These are phyloP conservation scores for Mrakia blollopis DNA, from an alignment of 768 basidiomycete species.

Conservation along the genomic window DNA sequence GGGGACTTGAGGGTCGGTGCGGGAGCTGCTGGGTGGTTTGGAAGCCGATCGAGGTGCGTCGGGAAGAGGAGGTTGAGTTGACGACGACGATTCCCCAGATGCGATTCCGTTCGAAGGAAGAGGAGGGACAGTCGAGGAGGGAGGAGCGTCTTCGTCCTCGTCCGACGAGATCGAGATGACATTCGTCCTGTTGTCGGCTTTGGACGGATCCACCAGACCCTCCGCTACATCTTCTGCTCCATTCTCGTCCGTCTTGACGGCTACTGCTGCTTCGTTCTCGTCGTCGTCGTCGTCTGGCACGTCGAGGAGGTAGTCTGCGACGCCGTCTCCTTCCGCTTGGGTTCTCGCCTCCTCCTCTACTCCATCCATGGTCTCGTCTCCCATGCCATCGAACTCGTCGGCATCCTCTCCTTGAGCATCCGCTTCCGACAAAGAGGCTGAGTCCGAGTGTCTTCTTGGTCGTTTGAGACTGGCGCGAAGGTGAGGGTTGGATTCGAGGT, in stretches of 20 bases:
- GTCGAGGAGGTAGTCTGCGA: constrained; percentile 18
- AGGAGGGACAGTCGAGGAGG: background rate
- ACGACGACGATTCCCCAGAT: background rate
- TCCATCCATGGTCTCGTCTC: constrained; percentile 9
- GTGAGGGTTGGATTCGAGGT: constrained; percentile 10
- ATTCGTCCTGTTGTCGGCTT: background rate
- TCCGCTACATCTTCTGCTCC: no score
- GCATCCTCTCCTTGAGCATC: constrained; percentile 8
- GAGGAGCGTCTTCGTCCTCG: background rate
- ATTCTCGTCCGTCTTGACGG: background rate
- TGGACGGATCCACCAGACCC: background rate
- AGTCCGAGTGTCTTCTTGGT: background rate
- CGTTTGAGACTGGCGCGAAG: background rate
- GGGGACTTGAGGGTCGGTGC: background rate
- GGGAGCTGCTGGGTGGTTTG: background rate
- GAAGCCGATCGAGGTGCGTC: background rate
- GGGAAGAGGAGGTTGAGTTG: background rate
- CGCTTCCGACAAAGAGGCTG: background rate
- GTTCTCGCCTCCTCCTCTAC: background rate
- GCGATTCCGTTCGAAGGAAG: background rate
- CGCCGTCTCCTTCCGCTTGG: constrained; percentile 16
- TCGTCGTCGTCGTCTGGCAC: constrained; percentile 12
- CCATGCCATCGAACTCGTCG: background rate
- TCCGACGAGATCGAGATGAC: background rate
- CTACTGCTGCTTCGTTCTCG: background rate